Base-by-base conservation (phyloP, 225 moss, liverwort and hornwort genomes). In the Thuidium tamariscinum region DNA sequence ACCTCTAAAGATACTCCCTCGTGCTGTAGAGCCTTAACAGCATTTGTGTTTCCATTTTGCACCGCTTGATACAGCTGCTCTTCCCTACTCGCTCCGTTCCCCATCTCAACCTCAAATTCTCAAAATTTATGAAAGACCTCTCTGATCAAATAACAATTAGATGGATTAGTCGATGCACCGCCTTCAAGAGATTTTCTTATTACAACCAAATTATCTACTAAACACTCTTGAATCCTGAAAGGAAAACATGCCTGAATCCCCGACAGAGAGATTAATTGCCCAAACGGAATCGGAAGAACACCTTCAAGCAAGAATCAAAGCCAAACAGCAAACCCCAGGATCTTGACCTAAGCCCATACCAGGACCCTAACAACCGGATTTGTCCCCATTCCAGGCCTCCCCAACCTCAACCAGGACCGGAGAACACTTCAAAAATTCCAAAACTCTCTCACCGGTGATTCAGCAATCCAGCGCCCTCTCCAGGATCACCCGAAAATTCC, bases 21-120 rank as follows among this genome's bases (percentile, higher is more conserved):
- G 69, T 68, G 87, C 36, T 85, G 91, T 48, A 89, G 69, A 63
- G 87, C 87, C 91, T 89, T 96, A 25, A 98, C 95, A 64, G 93
- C 92, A 91, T 89, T 95, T 44, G 88, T 92, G 78, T 98, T 96
- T 52, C 95, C 95, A 87, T 84, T 91, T 84, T 90, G 87, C 77
- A 95, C 97, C 61, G 97, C 98, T 85, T 94, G 94, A 86, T 97
- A 98, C 49, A 98, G 92, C 84, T 91, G 91, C 96, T 98, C 97
- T 89, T 98, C 96, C 90, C 94, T 98, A 73, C 97, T 95, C 81
- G 90, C 94, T 85, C 96, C 94, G 81, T 91, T 91, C 84, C 96
- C 98, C 98, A 98, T 98, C 84, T 93, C 90, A 85, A 83, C 87
- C 69, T 79, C 74, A 41, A 73, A 62, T 48, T 77, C 67, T 82